Evolutionary conservation across 148 eudicot species (phyloP), one percentile per base, ranked within the genome.

Genomic region (Vaccinium myrtillus): DNA sequence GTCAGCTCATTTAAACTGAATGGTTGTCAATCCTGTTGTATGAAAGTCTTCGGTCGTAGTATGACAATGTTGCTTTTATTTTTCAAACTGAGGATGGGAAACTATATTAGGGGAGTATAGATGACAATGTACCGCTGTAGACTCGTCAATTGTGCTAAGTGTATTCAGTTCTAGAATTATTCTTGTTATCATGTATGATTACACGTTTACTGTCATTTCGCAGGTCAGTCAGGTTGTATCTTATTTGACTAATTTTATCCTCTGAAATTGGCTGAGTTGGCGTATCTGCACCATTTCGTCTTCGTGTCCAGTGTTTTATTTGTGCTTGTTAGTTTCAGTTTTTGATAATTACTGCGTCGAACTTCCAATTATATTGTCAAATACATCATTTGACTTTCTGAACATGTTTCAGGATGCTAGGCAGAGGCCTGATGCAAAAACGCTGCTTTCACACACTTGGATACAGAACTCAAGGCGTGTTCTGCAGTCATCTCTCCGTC

Each of bases 381-480:
- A 48, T 65, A 70, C 81, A 79, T 51, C 43, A 32, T 71, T 43
- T 91, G 77, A 83, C 86, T 27, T 43, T 81, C 61, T 81, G 77
- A 69, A 69, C 86, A 65, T 91, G 67, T 89, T 90, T 87, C 91
- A 97, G 99, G 98, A 97, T 91, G 98, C 99, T 85, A 92, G 98
- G 85, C 96, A 92, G 86, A 95, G 99, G 90, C 98, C 98, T 86
- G 99, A 95, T 89, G 99, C 99, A 43, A 97, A 93, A 90, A 93
- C 93, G 59, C 84, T 97, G 87, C 98, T 97, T 89, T 94, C 95
- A 59, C 99, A 97, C 87, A 91, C 98, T 54, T 97, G 99, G 99
- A 97, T 97, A 78, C 95, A 88, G 83, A 96, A 94, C 85, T 95
- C 98, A 77, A 90, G 98, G 86, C 96, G 99, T 87, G 98, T 88